Percentiles rank a stretch among this genome's conserved stretches.
Evolutionary conservation across 2,329 filamentous ascomycete species (phyloP).

Genomic region (Dactylellina leptospora): DNA sequence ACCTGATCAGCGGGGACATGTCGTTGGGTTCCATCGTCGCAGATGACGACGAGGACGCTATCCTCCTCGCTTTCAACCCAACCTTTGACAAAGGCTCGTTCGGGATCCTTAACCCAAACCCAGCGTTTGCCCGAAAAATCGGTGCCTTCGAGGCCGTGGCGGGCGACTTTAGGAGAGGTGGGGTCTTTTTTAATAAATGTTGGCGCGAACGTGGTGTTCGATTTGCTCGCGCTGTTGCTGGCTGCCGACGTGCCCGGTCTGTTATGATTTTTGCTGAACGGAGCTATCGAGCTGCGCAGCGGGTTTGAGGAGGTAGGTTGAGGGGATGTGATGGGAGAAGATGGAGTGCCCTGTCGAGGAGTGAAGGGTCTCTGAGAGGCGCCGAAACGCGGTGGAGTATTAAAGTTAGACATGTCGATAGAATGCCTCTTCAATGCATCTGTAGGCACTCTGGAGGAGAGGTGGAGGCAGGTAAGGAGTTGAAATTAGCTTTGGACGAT

Average conservation of each 20-base stretch:
- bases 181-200: constrained; percentile 82
- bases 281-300: constrained; percentile 53
- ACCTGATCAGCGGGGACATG: constrained; percentile 86
- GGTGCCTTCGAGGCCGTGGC: constrained; percentile 81
- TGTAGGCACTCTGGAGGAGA: constrained; percentile 5
- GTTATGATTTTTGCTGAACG: constrained; percentile 60
- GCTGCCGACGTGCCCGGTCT: constrained; percentile 16
- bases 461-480: constrained; percentile 2
- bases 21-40: constrained; percentile 91
- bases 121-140: constrained; percentile 99
- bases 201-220: constrained; percentile 87
- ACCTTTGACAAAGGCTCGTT: constrained; percentile 88
- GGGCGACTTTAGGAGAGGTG: constrained; percentile 41
- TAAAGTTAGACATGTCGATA: constrained; percentile 43
- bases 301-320: constrained; percentile 55
- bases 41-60: constrained; percentile 80
- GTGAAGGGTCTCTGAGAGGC: constrained; percentile 51
- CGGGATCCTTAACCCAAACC: constrained; percentile 91
- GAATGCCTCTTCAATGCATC: constrained; percentile 38
- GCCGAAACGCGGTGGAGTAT: constrained; percentile 52
- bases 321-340: constrained; percentile 30
- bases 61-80: constrained; percentile 86
- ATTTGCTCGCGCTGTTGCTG: constrained; percentile 67
- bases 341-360: constrained; percentile 35
- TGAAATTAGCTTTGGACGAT: constrained; percentile 2